Percentiles rank a stretch among this genome's conserved stretches.
Evolutionary conservation across 2,329 filamentous ascomycete species (phyloP).

Genomic region (Capronia coronata): DNA sequence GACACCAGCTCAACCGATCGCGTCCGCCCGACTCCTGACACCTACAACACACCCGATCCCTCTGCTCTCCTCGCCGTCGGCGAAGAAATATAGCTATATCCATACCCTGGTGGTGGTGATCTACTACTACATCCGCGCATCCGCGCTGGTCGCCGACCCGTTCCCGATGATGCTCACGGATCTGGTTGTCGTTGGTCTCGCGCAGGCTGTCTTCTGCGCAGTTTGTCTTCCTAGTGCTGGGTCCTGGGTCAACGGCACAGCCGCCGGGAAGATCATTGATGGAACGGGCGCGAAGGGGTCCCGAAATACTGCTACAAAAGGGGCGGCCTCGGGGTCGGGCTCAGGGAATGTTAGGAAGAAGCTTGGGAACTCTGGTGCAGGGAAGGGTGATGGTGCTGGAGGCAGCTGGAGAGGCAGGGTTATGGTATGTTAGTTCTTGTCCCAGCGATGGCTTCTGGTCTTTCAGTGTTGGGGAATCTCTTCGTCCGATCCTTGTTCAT

Average conservation of each 20-base stretch:
- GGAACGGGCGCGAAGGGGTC: conserved; percentile 16
- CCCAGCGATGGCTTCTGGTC: no score
- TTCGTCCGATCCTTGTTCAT: no score
- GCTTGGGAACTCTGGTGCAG: conserved; percentile 8
- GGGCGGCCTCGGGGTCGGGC: not conserved
- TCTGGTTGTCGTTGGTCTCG: conserved; percentile 55
- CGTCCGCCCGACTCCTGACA: conserved; percentile 23
- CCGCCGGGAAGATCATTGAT: conserved; percentile 19
- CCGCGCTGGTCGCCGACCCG: conserved; percentile 62
- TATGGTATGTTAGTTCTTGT: no score
- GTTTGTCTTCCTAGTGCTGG: conserved; percentile 53
- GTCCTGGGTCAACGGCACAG: conserved; percentile 27
- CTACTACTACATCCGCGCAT: conserved; percentile 59
- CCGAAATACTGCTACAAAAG: conserved; percentile 8
- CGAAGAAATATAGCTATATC: conserved; percentile 54
- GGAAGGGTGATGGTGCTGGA: conserved; percentile 14
- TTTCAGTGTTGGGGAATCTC: no score
- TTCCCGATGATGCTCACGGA: conserved; percentile 55
- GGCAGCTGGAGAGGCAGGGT: conserved; percentile 22
- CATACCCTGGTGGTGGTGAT: conserved; percentile 63
- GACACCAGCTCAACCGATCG: conserved; percentile 1
- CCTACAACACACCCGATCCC: conserved; percentile 37
- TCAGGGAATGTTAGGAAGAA: conserved; percentile 22
- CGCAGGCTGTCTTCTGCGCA: conserved; percentile 58
- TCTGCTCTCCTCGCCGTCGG: conserved; percentile 43